Base-by-base conservation (phyloP, 768 basidiomycete genomes). In the Russula vinacea region DNA sequence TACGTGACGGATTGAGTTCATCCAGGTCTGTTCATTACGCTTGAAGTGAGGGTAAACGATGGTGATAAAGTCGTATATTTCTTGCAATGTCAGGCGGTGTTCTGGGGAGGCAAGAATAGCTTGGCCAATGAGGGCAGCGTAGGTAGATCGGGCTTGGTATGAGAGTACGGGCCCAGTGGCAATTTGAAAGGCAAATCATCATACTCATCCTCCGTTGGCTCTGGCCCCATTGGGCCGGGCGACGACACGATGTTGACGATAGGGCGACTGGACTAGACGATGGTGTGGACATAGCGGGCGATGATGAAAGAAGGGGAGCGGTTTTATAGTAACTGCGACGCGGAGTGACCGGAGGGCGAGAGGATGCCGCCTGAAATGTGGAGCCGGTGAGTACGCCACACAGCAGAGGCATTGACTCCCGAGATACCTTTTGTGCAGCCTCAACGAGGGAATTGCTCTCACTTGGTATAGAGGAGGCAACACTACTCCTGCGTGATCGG, bases 1-100 rank as follows among this genome's bases (percentile, higher is more conserved):
- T 54, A 95, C 94, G 75, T 98, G 95, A n/a, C 96, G 84, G 64
- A 98, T 93, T 60, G 93, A 95, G 75, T 97, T 97, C 86, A 95
- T 94, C 96, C 96, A 98, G 7, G 94, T 96, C 4, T 89, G 84
- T 70, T 98, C 94, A 24, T 89, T 89, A 62, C 90, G 88, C 75
- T 93, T 92, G 78, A 92, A 99, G 72, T 88, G 87, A 8, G 97
- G 95, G 75, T 94, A 95, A 10, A 92, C 91, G 47, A 89, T 90
- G 52, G 92, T 92, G 71, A 99, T 95, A 83, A 85, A 99, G 72
- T 92, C 88, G 72, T 98, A 98, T 67, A 99, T 97, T 73, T 98
- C 94, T 73, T 95, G 91, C 29, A 98, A 80, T 2, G 93, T 93
- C 57, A 98, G 85, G 58, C 90, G 87, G 69, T 90, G 89, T 33